Evolutionary conservation across 2,329 filamentous ascomycete genomes (phyloP), one percentile per base, ranked within the genome.

Genomic region (Colletotrichum higginsianum): DNA sequence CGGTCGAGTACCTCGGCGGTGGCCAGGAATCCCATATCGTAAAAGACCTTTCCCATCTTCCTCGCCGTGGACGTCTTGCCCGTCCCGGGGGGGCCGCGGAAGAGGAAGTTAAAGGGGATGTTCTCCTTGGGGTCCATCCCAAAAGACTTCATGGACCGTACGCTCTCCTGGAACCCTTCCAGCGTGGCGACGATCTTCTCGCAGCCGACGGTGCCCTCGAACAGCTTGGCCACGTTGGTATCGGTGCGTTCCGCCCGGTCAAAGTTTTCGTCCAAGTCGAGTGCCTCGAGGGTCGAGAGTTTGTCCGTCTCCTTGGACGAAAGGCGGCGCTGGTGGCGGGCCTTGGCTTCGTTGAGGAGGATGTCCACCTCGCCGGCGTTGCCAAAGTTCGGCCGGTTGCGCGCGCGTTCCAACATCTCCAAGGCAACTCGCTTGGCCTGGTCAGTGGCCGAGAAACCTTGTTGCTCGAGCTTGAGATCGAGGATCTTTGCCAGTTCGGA

Each of bases 301-400:
- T 78, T 42, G 3, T 47, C 16, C 9, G 68, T 64, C 50, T 69
- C 15, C 1, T 57, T 57, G 16, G 55, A 30, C 4, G 73, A 65
- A 1, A 74, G 40, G 1, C 72, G 72, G 26, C 46, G 52, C 23
- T 74, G 73, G 35, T 74, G 73, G 3, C 79, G 74, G 8, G 79
- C 75, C 74, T 90, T 90, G 1, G 89, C 87, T 1, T 67, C 44
- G 55, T 73, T 52, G 1, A 74, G 82, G 0, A 94, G 77, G n/a
- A 88, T 92, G 57, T 96, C 92, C 21, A 96, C 88, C 73, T 94
- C 92, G 0, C 92, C 89, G 0, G 89, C 92, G 75, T 96, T 95
- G 1, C 93, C 90, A 77, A 93, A 94, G 73, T 92, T 88, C 0
- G 87, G 87, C 0, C 88, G 84, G 74, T 92, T 92, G 0, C 91